Conservation (phyloP, 306 rosid genomes). For the Potentilla sterilis region DNA sequence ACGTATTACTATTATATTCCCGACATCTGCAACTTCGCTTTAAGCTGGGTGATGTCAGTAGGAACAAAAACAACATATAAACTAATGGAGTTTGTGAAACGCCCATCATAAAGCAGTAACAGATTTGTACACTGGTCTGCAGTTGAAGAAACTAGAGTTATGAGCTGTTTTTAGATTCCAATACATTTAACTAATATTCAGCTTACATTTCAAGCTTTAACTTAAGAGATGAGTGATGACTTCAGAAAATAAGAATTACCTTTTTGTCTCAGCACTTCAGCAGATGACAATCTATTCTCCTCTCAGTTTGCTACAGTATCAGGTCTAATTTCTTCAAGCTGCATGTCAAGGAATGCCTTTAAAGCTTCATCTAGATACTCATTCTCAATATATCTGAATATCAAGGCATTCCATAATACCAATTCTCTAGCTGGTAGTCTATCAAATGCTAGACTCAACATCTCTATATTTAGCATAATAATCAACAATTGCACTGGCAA, state of each 20-base stretch:
- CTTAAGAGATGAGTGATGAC: not conserved
- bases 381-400: slow-evolving; percentile 36
- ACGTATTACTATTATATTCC: too few relatives aligned
- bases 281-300: not conserved
- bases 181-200: slow-evolving; percentile 5
- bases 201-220: not conserved
- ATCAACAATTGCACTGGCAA: slow-evolving; percentile 40
- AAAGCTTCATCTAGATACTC: slow-evolving; percentile 26
- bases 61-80: too few relatives aligned
- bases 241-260: not conserved
- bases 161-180: not conserved
- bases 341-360: slow-evolving; percentile 34
- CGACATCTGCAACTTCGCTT: too few relatives aligned
- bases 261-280: not conserved
- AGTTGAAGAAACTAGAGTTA: slow-evolving; percentile 11
- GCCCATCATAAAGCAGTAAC: not conserved
- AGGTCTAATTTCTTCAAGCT: slow-evolving; percentile 24
- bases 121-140: not conserved
- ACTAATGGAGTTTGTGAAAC: not conserved
- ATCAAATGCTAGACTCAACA: slow-evolving; percentile 25
- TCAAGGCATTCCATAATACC: slow-evolving; percentile 40
- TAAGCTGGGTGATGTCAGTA: too few relatives aligned
- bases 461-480: slow-evolving; percentile 40
- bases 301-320: slow-evolving; percentile 23
- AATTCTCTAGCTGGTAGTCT: slow-evolving; percentile 28